Evolutionary conservation across 768 basidiomycete genomes (phyloP).

Genomic region (Cyathus striatus): DNA sequence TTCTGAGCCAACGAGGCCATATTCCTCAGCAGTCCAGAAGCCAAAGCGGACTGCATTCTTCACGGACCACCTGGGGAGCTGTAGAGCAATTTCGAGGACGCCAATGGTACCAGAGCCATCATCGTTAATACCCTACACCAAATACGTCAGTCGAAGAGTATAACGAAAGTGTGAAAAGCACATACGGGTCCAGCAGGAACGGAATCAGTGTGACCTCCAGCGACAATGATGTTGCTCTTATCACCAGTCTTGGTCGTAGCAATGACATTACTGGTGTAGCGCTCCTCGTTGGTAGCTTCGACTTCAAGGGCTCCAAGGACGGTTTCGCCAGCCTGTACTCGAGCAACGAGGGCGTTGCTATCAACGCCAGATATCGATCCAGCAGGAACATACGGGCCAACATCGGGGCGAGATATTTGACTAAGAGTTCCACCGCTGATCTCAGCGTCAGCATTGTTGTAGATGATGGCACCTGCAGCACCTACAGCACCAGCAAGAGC

Average conservation of each 20-base stretch:
- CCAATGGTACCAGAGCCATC: constrained; percentile 23
- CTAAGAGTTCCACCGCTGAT: constrained; percentile 18
- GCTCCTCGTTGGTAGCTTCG: constrained; percentile 16
- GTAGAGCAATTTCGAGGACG: constrained; percentile 21
- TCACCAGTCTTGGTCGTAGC: constrained; percentile 22
- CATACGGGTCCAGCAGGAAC: constrained; percentile 23
- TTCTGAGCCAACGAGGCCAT: constrained; percentile 22
- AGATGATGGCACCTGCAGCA: constrained; percentile 21
- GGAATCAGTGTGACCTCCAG: constrained; percentile 24
- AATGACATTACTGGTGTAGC: constrained; percentile 21
- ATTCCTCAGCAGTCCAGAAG: constrained; percentile 28
- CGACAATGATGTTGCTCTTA: constrained; percentile 20
- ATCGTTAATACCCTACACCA: constrained; percentile 21
- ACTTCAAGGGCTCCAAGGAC: constrained; percentile 19
- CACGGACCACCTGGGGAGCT: constrained; percentile 18
- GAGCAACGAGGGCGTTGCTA: constrained; percentile 16
- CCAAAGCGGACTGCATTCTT: constrained; percentile 26
- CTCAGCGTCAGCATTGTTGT: constrained; percentile 20
- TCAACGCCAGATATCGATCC: constrained; percentile 16
- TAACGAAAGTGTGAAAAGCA: neutral
- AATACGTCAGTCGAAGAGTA: neutral
- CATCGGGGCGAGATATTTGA: constrained; percentile 10
- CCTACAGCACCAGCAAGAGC: constrained; percentile 19
- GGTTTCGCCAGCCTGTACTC: constrained; percentile 13
- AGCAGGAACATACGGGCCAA: constrained; percentile 18